Evolutionary conservation across 371 early-diverging fungal genomes (phyloP).

Genomic region (Apophysomyces elegans): DNA sequence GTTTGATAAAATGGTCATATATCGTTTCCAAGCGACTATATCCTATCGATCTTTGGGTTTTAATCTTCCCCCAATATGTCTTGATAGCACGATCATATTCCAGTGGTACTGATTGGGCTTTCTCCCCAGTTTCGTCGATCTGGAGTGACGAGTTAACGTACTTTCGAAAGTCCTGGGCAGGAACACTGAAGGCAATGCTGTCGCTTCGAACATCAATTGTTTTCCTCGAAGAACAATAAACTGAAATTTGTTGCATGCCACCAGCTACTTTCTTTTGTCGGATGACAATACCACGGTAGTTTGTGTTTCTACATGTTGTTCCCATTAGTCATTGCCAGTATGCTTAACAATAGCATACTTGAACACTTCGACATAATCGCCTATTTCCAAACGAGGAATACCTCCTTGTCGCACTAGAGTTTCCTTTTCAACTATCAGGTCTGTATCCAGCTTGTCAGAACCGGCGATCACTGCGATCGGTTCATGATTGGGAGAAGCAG

Average conservation of each 20-base stretch:
- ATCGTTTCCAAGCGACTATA: conserved; percentile 27
- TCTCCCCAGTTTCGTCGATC: conserved; percentile 11
- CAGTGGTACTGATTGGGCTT: conserved; percentile 18
- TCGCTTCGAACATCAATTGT: conserved; percentile 41
- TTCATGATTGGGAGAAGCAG: background rate
- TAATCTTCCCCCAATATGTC: conserved; percentile 35
- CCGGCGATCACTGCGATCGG: background rate
- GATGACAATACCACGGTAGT: conserved; percentile 52
- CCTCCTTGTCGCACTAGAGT: background rate
- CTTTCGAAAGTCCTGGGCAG: conserved; percentile 24
- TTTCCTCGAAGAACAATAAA: conserved; percentile 29
- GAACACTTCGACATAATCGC: conserved; percentile 63
- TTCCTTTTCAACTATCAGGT: background rate
- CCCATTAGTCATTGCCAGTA: background rate
- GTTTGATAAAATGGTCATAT: conserved; percentile 32
- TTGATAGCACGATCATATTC: conserved; percentile 31
- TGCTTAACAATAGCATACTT: conserved; percentile 32
- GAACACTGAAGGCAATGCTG: conserved; percentile 53
- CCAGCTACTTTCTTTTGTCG: conserved; percentile 43
- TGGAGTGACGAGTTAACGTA: conserved; percentile 11
- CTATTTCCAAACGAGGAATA: conserved; percentile 29
- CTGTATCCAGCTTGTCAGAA: background rate
- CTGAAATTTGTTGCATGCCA: conserved; percentile 46
- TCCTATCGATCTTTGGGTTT: conserved; percentile 25
- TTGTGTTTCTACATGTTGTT: conserved; percentile 36